Evolutionary conservation across 2,329 filamentous ascomycete species (phyloP), one percentile per base, ranked within the genome.

Genomic region (Hypoxylon sp.): DNA sequence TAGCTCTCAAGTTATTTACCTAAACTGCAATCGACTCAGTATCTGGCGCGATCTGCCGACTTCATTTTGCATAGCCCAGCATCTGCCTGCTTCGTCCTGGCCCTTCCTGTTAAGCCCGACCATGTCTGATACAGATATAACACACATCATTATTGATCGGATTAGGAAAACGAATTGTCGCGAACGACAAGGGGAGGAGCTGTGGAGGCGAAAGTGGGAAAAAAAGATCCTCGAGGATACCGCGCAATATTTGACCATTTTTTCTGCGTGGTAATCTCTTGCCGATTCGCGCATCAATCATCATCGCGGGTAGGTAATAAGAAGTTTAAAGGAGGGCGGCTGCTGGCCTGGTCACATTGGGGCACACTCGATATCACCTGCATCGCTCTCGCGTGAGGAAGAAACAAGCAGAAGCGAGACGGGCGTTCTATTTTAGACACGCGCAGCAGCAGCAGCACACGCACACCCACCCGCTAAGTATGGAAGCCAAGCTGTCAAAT

Each of bases 281-380:
- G 28, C 55, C 69, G 66, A 67, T 65, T 72, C 67, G 69, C n/a
- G 71, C 65, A 67, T 56, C 63, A 64, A 67, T 56, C 63, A 64
- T 65, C 63, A 64, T 60, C 59, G 64, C 52, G 54, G 20, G 32
- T 40, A 64, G 53, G 61, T 51, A 67, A 58, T 64, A 61, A 67
- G 62, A 65, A 65, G 50, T 48, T 68, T 60, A 60, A 65, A 52
- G 54, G 53, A 65, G 68, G 64, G 67, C 54, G 61, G 58, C 67
- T 65, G 48, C 54, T 42, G 54, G 32, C 48, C 46, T 53, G 54
- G 62, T 65, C 65, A 68, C 58, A 68, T 62, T 68, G 55, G 40
- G 38, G 51, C 16, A 26, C n/a, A 60, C 24, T 70, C 71, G 72
- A 75, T 74, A 74, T 74, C 70, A 69, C 68, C 68, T 70, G 67